Evolutionary conservation across 345 rosid genomes (phyloP), one percentile per base, ranked within the genome.

Genomic region (Anacardium occidentale): DNA sequence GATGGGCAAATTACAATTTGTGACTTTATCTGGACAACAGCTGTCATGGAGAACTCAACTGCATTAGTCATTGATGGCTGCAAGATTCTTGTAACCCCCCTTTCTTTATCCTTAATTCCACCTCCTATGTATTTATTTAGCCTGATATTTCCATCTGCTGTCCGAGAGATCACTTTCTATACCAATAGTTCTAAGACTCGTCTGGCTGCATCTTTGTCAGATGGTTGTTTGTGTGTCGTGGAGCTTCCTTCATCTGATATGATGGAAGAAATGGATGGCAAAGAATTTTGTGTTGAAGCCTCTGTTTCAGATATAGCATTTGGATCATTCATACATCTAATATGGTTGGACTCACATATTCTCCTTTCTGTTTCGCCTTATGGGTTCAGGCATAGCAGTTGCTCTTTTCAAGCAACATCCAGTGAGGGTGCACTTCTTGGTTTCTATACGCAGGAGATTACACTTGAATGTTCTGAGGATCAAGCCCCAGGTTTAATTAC

Each of bases 201-300:
- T 74, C 70, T 95, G 81, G 98, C 97, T 73, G 97, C 89, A 68
- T 74, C 73, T 76, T 78, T 91, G 74, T 84, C 97, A 15, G 87
- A 91, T 87, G 97, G 96, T 53, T 74, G 71, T 79, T 75, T 95
- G 79, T 88, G 90, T 77, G 82, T 87, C 13, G 85, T 87, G 73
- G 97, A 91, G 81, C 90, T 95, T 84, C 99, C 96, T 37, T 82
- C 81, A 26, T 76, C 71, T 42, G 83, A 75, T 78, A 75, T 79
- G 34, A 91, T 92, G 98, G 98, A 89, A 78, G 93, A 88, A 58
- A 83, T 92, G 13, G 97, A 95, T 74, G 98, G 93, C 21, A 88
- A 77, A 64, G 91, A 87, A 81, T 81, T 83, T 80, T 68, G 3
- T 64, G 84, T 87, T 32, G 98, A 92, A 73, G 76, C 84, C 56